Base-by-base conservation (phyloP, 2,329 filamentous ascomycete genomes). In the Helminthosporium solani region DNA sequence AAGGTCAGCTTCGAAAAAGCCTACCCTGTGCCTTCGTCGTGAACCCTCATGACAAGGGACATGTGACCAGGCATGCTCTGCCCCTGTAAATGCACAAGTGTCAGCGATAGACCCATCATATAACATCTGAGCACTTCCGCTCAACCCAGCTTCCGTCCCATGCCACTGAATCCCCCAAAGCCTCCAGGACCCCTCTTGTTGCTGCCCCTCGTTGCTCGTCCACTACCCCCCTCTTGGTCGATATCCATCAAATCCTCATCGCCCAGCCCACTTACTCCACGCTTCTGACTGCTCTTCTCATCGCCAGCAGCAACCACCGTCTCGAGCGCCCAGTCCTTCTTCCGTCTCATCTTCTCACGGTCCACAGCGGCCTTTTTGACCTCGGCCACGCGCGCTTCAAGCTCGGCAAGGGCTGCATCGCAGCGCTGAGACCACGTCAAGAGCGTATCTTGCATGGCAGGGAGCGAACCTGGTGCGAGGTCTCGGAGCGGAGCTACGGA, bases 401-500 rank as follows among this genome's bases (percentile, higher is more conserved):
- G 80, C 23, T 87, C 86, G 0, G 72, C 73, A 2, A 96, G 82
- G 1, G 90, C 88, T 3, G 77, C 73, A 5, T 82, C 81, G 74
- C 92, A 97, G 47, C 90, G 84, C n/a, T 72, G 75, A 42, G 86
- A 84, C 92, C 92, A 99, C 44, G 79, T 78, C 23, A 78, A 76
- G 9, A 99, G 79, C 11, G 84, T 81, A 2, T 73, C 68, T 21
- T 90, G 79, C 73, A 96, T 85, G 1, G 73, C 70, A 0, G 84
- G 81, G 11, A 96, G 79, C 45, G 85, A 82, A 46, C 83, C 82
- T 0, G 90, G 90, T 1, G 83, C 80, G 1, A 96, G 81, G 67
- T 99, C 94, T 16, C 94, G 90, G 1, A 96, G 81, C 0, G 94
- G 87, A 0, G 91, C 84, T 25, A 96, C 84, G 50, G 87, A 86